Percentiles rank a stretch among this genome's conserved stretches.
Conservation (phyloP, 163 green algal species). For the Chlorella variabilis region DNA sequence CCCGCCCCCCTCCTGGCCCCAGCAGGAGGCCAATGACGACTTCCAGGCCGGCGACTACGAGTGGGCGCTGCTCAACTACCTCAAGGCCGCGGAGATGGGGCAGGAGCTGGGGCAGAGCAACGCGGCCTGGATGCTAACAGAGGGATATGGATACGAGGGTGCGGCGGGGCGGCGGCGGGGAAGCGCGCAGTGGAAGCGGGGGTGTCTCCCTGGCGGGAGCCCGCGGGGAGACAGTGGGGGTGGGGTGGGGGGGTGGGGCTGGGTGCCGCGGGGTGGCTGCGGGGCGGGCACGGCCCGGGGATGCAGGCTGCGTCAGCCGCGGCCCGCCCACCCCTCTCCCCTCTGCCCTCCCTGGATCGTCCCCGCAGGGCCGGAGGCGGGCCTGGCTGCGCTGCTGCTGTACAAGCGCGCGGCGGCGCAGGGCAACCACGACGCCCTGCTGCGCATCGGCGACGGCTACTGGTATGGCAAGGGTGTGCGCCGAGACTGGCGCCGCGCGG, state of each 20-base stretch:
- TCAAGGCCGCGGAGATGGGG: slow-evolving; percentile 83
- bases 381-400: slow-evolving; percentile 46
- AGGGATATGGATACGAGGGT: slow-evolving; percentile 41
- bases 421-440: slow-evolving; percentile 78
- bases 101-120: slow-evolving; percentile 89
- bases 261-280: not conserved
- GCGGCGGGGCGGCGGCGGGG: not conserved
- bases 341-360: not conserved
- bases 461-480: slow-evolving; percentile 67
- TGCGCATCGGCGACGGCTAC: slow-evolving; percentile 85
- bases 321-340: not conserved
- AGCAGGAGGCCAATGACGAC: slow-evolving; percentile 68
- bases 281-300: not conserved
- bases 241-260: not conserved
- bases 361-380: slow-evolving; percentile 25
- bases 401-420: slow-evolving; percentile 76
- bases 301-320: no score
- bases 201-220: not conserved
- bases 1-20: not conserved
- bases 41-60: slow-evolving; percentile 71
- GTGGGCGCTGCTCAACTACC: slow-evolving; percentile 74
- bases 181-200: not conserved
- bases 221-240: not conserved
- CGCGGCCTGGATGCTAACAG: slow-evolving; percentile 86
- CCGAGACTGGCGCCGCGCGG: slow-evolving; percentile 67